These are phyloP conservation scores for Kluyveromyces nonfermentans DNA, from an alignment of 805 yeast species.

Conservation along the genomic window DNA sequence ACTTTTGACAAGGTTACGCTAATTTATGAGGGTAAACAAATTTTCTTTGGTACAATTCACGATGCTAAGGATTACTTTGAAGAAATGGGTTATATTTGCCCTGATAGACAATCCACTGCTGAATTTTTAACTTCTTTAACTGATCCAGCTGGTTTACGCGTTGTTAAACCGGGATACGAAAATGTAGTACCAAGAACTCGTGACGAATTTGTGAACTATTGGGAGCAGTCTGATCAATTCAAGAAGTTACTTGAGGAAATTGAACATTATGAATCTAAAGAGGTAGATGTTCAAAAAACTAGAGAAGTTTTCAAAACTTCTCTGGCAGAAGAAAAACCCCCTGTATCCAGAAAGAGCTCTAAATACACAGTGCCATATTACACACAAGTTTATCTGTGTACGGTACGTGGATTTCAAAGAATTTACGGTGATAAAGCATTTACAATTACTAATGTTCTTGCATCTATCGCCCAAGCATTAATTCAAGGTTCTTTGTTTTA, in stretches of 20 bases:
- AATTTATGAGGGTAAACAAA: slow-evolving; percentile 44
- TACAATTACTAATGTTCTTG: slow-evolving; percentile 21
- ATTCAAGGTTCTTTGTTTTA: slow-evolving; percentile 56
- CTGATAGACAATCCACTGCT: slow-evolving; percentile 52
- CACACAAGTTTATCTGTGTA: slow-evolving; percentile 42
- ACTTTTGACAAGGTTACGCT: slow-evolving; percentile 46
- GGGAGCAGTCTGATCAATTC: slow-evolving; percentile 36
- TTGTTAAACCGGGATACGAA: slow-evolving; percentile 35
- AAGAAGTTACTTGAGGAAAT: slow-evolving; percentile 34
- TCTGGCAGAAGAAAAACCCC: slow-evolving; percentile 24
- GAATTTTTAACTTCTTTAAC: slow-evolving; percentile 53
- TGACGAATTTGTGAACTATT: slow-evolving; percentile 40
- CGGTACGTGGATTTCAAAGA: slow-evolving; percentile 45
- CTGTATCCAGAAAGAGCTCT: slow-evolving; percentile 13
- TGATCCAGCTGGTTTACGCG: slow-evolving; percentile 41
- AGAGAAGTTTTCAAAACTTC: slow-evolving; percentile 25
- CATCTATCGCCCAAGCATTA: slow-evolving; percentile 44
- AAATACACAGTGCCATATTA: slow-evolving; percentile 23
- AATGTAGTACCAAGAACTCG: slow-evolving; percentile 45
- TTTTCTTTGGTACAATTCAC: slow-evolving; percentile 44
- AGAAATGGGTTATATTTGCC: slow-evolving; percentile 47
- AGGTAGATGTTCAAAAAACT: slow-evolving; percentile 27
- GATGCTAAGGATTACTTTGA: slow-evolving; percentile 44
- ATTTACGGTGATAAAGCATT: slow-evolving; percentile 51
- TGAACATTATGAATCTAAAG: slow-evolving; percentile 26